A percentile compares a stretch with the other conserved stretches of the same genome.
Conservation (phyloP, 1,284 basidiomycete genomes). For the Rhodotorula sp. region DNA sequence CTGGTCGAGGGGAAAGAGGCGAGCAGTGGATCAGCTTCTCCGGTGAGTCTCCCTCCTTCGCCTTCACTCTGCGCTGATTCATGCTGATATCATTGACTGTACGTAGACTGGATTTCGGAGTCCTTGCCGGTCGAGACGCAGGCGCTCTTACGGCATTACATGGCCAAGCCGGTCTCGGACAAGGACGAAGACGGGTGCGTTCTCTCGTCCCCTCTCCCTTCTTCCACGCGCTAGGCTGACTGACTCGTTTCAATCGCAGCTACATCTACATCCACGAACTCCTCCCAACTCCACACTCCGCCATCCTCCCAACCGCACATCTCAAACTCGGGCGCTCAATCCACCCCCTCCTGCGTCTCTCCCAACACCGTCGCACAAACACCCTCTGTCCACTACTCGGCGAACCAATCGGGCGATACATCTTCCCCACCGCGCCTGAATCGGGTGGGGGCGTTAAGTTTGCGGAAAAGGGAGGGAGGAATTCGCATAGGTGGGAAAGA, state of each 20-base stretch:
- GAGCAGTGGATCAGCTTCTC: background rate
- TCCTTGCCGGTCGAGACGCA: constrained; percentile 35
- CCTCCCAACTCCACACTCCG: no score
- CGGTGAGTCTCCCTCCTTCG: background rate
- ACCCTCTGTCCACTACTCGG: constrained; percentile 19
- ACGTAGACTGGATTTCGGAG: constrained; percentile 22
- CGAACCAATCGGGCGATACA: constrained; percentile 39
- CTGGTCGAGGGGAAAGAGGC: background rate
- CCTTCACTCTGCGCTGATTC: no score
- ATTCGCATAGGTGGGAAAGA: constrained; percentile 41
- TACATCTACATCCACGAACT: constrained; percentile 43
- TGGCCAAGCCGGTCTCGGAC: constrained; percentile 18
- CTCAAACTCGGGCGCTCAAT: constrained; percentile 42
- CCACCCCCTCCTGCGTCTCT: constrained; percentile 32
- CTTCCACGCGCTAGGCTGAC: background rate
- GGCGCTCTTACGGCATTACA: constrained; percentile 37
- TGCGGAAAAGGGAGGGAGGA: constrained; percentile 7
- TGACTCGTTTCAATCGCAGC: background rate
- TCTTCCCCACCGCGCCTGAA: constrained; percentile 25
- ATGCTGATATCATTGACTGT: background rate
- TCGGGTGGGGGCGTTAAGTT: background rate
- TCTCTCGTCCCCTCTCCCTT: background rate
- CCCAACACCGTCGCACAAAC: constrained; percentile 24
- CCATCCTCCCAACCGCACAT: constrained; percentile 1
- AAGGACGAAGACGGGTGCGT: constrained; percentile 35